Base-by-base conservation (phyloP, 805 yeast genomes). In the Blastobotrys americana region DNA sequence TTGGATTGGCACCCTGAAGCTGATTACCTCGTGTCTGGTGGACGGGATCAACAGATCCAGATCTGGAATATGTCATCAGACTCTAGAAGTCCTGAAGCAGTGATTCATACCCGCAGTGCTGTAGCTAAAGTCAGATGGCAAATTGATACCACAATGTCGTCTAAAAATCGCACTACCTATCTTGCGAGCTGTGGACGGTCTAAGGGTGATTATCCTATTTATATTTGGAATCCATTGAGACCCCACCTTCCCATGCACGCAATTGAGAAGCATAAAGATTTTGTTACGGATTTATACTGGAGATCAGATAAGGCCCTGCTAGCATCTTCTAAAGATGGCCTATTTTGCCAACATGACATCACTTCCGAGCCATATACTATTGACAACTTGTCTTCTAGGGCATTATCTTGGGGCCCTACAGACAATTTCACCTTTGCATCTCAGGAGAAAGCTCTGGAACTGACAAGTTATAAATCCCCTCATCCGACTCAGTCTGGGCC, bases 1-100 rank as follows among this genome's bases (percentile, higher is more conserved):
- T 63, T 93, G 3, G 88, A 86, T 55, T 88, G 95, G 80, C 96
- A 89, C 58, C 95, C 94, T 0, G 80, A 78, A 33, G 60, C 72
- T 31, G 95, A 89, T 50, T 84, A 81, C 55, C 74, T 93, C 17
- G 80, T 82, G 3, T 85, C 96, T 17, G 97, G 97, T 13, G 98
- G 98, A 5, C 72, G 97, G 55, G 98, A 93, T 63, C 82, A 83
- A 43, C 81, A 80, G 53, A 70, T 84, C 28, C 86, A 84, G 49
- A 78, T 84, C 2, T 86, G 94, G 90, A 82, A 76, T 55, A 66
- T 78, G 73, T 58, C 61, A 8, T 53, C 66, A 31, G 72, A 65
- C 17, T 56, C 43, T 16, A 55, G 48, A 45, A 71, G 65, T 2
- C 95, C 97, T 0, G 90, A 85, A 27, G 74, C 75, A 52, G 80